Base-by-base conservation (phyloP, 78 protist genomes). In the Cavenderia fasciculata region DNA sequence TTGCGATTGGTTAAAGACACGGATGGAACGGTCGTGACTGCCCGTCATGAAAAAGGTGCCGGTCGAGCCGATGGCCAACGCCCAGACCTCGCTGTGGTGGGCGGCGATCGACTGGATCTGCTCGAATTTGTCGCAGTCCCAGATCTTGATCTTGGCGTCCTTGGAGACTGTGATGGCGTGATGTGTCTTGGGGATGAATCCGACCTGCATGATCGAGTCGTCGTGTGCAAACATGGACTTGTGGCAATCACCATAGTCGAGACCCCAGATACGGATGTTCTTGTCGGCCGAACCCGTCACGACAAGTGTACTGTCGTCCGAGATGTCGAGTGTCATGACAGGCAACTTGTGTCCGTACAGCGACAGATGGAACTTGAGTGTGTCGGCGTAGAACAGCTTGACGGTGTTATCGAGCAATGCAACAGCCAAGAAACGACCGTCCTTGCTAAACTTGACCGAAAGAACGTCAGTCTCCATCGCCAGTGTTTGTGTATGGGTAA, bases 311-410 rank as follows among this genome's bases (percentile, higher is more conserved):
- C 76, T 4, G 76, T 98, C 99, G 21, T 86, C 46, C 14, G 94
- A 56, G 46, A 95, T 68, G 72, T 94, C 96, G 49, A 98, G n/a
- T 23, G 95, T 8, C 62, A 93, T 47, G 23, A 95, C 99, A 0
- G 99, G 99, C 43, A 98, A 92, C 61, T 94, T 95, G 95, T 98
- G 99, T 7, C 99, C 99, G 76, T 97, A 98, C 31, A 98, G 78
- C 8, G 98, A 84, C 16, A 98, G 94, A 89, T 68, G 95, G 87
- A 96, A 95, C 76, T 97, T 94, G 51, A 96, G 57, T 36, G 98
- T 34, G 85, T 98, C 99, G 14, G 16, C 88, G 25, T 61, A 85
- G 95, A 95, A 96, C n/a, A 97, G 72, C 78, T 95, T 85, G 36
- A 98, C 94, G 7, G 98, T 97, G 57, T 78, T 25, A 89, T 98